Evolutionary conservation across 768 basidiomycete genomes (phyloP), one percentile per base, ranked within the genome.

Genomic region (Rickenella mellea): DNA sequence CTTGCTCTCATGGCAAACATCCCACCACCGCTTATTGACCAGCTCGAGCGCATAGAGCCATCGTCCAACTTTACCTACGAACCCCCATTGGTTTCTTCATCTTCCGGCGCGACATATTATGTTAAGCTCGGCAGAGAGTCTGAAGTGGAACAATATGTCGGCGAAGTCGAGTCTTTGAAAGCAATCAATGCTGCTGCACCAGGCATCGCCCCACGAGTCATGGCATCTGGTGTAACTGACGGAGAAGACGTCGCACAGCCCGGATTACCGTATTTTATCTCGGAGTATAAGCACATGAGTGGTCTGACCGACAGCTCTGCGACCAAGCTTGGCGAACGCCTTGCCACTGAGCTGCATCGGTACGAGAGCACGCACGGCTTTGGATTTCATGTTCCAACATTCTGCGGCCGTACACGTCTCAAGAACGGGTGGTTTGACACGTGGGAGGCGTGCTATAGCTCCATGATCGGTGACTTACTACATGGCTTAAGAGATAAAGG

Each of bases 331-430:
- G 86, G 74, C 7, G 66, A 66, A 56, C 68, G 80, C 31, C 49
- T 89, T 42, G 84, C 83, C 1, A 70, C 62, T 2, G 82, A 87
- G 52, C 56, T 89, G 42, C 86, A 89, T 43, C 52, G 52, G 5
- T 65, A 71, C 51, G 62, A 71, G 48, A 78, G 77, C 44, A 48
- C 60, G 4, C 58, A 69, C 2, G 77, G 76, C 0, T 86, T 76
- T 55, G 86, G 86, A 3, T 88, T 87, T 54, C 61, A 63, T 5
- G 69, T 83, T 14, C 82, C 85, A 1, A 88, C 85, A 4, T 87
- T 76, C 53, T 89, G 86, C 47, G 86, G 86, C 5, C 67, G 67
- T 4, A 88, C 86, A 1, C 70, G 74, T 36, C 66, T 83, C 43
- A 65, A 69, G 30, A 86, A 86, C 49, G 84, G 83, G 5, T 84